Evolutionary conservation across 2,329 filamentous ascomycete genomes (phyloP).

Genomic region (Fusarium albidum): DNA sequence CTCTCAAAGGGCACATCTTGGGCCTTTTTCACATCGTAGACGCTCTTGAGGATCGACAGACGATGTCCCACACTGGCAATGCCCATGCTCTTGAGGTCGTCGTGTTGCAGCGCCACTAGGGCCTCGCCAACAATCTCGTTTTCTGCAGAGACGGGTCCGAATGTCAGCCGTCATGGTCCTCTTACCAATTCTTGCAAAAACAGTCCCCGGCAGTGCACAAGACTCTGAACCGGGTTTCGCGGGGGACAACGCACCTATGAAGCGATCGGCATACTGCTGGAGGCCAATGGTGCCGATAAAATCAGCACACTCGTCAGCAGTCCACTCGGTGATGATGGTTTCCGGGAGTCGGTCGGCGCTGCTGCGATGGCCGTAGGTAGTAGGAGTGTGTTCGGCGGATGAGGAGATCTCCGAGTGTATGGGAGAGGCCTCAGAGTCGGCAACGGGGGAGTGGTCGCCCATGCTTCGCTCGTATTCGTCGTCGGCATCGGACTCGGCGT

Average conservation of each 20-base stretch:
- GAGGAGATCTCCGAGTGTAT: conserved; percentile 77
- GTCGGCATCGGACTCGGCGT: conserved; percentile 82
- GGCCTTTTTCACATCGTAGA: conserved; percentile 95
- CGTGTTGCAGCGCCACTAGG: conserved; percentile 85
- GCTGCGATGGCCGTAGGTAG: conserved; percentile 74
- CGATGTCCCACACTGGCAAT: conserved; percentile 93
- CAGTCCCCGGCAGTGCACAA: not conserved
- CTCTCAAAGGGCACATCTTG: conserved; percentile 91
- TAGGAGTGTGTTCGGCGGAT: conserved; percentile 78
- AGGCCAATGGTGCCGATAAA: conserved; percentile 84
- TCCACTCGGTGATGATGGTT: conserved; percentile 82
- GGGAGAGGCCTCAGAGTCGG: conserved; percentile 74
- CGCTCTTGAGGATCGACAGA: conserved; percentile 91
- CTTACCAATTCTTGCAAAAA: not conserved
- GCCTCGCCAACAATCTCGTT: conserved; percentile 95
- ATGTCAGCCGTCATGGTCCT: conserved; percentile 24
- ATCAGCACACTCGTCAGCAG: conserved; percentile 86
- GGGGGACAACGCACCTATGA: conserved; percentile 75
- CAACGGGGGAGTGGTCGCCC: conserved; percentile 71
- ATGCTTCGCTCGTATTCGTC: conserved; percentile 83
- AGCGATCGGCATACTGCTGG: conserved; percentile 81
- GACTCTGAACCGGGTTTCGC: conserved; percentile 5
- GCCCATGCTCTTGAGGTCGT: conserved; percentile 95
- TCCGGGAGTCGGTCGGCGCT: conserved; percentile 74
- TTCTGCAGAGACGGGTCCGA: conserved; percentile 61